phyloP scores from a whole-genome alignment of 352 stramenopile genomes.

The Globisporangium solare region DNA sequence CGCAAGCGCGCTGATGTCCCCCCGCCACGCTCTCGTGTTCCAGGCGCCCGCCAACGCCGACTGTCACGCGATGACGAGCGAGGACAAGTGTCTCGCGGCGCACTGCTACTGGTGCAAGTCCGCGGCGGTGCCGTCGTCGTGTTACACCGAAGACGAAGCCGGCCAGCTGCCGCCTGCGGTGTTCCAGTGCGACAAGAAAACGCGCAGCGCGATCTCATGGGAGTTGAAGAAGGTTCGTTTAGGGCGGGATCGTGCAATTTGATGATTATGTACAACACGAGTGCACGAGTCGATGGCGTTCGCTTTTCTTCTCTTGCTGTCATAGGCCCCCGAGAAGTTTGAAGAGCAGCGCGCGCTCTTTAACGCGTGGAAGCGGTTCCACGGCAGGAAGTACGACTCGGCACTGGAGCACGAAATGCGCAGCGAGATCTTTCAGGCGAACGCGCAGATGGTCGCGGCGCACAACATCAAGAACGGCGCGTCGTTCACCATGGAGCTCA shows the following conservation, averaged over 20 bases:
- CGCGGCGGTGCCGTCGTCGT: conserved; percentile 74
- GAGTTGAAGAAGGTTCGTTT: conserved; percentile 22
- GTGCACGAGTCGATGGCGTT: too few species aligned
- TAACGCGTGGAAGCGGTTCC: conserved; percentile 34
- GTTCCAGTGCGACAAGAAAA: conserved; percentile 62
- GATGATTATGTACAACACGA: background rate
- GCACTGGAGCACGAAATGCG: conserved; percentile 46
- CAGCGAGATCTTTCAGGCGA: conserved; percentile 50
- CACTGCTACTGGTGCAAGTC: conserved; percentile 77
- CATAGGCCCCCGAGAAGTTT: conserved; percentile 20
- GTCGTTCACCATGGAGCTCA: conserved; percentile 69
- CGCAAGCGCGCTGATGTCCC: background rate
- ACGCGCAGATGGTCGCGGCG: conserved; percentile 46
- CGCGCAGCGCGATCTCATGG: conserved; percentile 19
- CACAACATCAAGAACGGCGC: conserved; percentile 50
- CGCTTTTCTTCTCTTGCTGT: too few species aligned
- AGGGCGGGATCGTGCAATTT: background rate
- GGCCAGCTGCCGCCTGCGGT: conserved; percentile 58
- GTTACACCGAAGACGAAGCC: conserved; percentile 68
- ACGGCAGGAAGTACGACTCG: conserved; percentile 50
- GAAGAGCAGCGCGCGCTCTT: conserved; percentile 39
- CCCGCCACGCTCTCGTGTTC: conserved; percentile 24
- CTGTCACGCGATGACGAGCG: conserved; percentile 46
- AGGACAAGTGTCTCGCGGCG: conserved; percentile 43
- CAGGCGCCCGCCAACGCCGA: conserved; percentile 16